phyloP scores from a whole-genome alignment of 2,329 filamentous ascomycete genomes.

The Pezicula neosporulosa region DNA sequence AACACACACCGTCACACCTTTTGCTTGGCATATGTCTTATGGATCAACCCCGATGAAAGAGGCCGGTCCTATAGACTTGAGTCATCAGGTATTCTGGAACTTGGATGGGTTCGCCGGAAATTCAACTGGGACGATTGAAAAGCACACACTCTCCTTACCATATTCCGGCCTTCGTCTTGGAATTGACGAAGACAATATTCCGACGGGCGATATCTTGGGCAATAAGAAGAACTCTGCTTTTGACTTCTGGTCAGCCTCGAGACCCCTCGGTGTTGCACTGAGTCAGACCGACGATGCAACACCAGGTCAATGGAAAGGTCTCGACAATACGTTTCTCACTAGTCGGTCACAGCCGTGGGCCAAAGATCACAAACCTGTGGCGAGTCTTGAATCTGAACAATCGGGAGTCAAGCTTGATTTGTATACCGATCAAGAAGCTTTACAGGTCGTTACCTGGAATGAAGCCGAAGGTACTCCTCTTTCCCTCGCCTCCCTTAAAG shows the following conservation, averaged over 20 bases:
- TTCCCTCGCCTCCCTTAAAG: too few species aligned
- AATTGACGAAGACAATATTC: conserved; percentile 67
- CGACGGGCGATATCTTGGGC: conserved; percentile 66
- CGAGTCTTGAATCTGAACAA: neutral
- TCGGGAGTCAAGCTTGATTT: neutral
- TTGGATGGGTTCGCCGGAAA: conserved; percentile 66
- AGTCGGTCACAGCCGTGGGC: neutral
- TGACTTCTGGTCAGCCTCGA: conserved; percentile 75
- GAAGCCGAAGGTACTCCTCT: neutral
- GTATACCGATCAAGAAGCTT: neutral
- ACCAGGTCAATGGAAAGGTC: neutral
- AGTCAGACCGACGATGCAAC: neutral
- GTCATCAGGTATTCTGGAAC: conserved; percentile 70
- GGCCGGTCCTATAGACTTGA: conserved; percentile 69
- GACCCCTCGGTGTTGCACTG: conserved; percentile 59
- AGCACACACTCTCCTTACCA: conserved; percentile 68
- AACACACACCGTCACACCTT: conserved; percentile 1
- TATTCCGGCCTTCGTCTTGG: conserved; percentile 65
- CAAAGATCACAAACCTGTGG: neutral
- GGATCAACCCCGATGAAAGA: neutral
- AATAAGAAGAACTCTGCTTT: conserved; percentile 65
- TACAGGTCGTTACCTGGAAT: neutral
- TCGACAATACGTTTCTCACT: conserved; percentile 4
- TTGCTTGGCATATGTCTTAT: conserved; percentile 1
- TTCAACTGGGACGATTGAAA: conserved; percentile 56